Evolutionary conservation across 2,329 filamentous ascomycete genomes (phyloP), one percentile per base, ranked within the genome.

Genomic region (Xylariaceae sp.): DNA sequence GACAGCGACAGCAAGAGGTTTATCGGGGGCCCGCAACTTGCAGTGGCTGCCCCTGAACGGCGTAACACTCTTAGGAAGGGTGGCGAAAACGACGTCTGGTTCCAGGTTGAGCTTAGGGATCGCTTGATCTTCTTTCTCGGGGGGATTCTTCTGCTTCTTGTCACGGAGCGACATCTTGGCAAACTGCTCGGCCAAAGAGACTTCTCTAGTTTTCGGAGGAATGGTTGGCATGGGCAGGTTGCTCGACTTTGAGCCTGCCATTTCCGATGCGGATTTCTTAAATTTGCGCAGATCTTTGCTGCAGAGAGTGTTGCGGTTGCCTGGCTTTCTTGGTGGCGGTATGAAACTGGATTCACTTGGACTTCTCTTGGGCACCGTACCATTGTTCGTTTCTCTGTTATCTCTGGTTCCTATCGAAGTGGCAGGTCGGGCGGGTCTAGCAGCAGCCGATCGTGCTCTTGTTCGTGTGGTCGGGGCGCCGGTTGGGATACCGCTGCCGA

Each of bases 101-200:
- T 66, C 70, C 62, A 63, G 67, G 57, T 59, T 61, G 65, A 57
- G 62, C 53, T 63, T 68, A 65, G 74, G 73, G 68, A 72, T 77
- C 79, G 77, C 80, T 82, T 79, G 80, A 79, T 70, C 73, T 67
- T 72, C 72, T 62, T 65, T 30, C 23, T 30, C 23, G 23, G 23
- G 4, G 23, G 23, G 23, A 30, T 30, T 30, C 23, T 30, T 30
- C 23, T 30, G 61, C 51, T 64, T 58, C n/a, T 65, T 61, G 51
- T 64, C 58, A 13, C 60, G 47, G 42, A 82, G 71, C 56, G 71
- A 76, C 61, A 82, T 62, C 11, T 70, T 68, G 42, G 69, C 64
- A 62, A 82, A 74, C 50, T 66, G 70, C 15, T 67, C 71, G 60
- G 68, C 69, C 48, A 77, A 73, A 75, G 75, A 81, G 70, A 72